Base-by-base conservation (phyloP, 2,329 filamentous ascomycete species). In the Fonsecaea multimorphosa region DNA sequence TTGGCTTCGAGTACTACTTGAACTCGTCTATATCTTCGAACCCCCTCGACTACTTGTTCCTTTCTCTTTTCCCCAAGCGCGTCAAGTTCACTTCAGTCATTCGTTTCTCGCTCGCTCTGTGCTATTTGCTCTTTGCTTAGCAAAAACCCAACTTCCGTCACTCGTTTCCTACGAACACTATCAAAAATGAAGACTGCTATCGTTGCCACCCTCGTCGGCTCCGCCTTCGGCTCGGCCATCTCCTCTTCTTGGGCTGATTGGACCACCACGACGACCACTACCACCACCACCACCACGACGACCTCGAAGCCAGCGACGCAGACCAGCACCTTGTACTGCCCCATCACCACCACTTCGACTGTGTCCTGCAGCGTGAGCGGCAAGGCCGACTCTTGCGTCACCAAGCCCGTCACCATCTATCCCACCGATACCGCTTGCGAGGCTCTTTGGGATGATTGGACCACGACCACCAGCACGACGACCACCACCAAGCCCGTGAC, bases 101-200 rank as follows among this genome's bases (percentile, higher is more conserved):
- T 60, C 58, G 49, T 60, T 60, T 29, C n/a, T n/a, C 27, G 27
- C 40, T 53, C n/a, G n/a, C n/a, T n/a, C n/a, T n/a, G n/a, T n/a
- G n/a, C n/a, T n/a, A n/a, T 40, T 36, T 22, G 58, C 40, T 46
- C 40, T 29, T 36, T 22, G 58, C 40, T 46, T 40, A 53, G 22
- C 29, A 32, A 59, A 60, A 60, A n/a, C n/a, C 58, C 58, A 60
- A 60, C 58, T 60, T 60, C 31, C 22, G 58, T 60, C 58, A 60
- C 46, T 60, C 58, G 58, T 49, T 60, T 60, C 58, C 38, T 34
- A 29, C 11, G 58, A 59, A 52, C n/a, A n/a, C 22, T 22, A 51
- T 31, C 46, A 60, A 60, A n/a, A 38, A 60, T 60, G 58, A 60
- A 60, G 58, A 60, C 58, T 52, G 40, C 51, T 52, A n/a, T 60